Base-by-base conservation (phyloP, 495 filamentous ascomycete species). In the Articulospora tetracladia region DNA sequence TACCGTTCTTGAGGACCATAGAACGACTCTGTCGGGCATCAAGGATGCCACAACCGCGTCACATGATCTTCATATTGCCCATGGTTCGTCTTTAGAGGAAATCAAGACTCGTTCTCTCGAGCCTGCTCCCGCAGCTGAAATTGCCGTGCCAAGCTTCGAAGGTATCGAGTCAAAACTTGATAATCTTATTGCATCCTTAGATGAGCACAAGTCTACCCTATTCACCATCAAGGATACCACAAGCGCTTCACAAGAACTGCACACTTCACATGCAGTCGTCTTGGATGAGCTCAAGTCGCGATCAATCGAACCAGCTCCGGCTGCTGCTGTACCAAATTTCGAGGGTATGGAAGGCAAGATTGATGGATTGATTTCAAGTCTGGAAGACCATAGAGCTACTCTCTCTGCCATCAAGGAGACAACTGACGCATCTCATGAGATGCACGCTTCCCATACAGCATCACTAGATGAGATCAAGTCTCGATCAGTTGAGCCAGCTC, bases 391-490 rank as follows among this genome's bases (percentile, higher is more conserved):
- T 13, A 1, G 49, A n/a, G 23, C 13, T 3, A 34, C 36, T 1
- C 52, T 60, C 26, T 3, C 50, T 34, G 4, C 49, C 1, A 54
- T 60, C 27, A 60, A 36, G 24, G 58, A 60, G 17, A 27, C 49
- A 1, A 59, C 57, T 2, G 20, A 17, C 22, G 57, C 26, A 1
- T 52, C 49, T 2, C 26, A 57, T 34, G 58, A 61, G 3, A 30
- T 53, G 17, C 57, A 64, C 26, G 44, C 10, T 19, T 32, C 25
- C 20, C 51, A 50, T 27, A 50, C 47, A 3, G 26, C 34, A 17
- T 25, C 50, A 6, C 51, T 66, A 19, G 55, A 66, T 20, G 59
- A 62, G 41, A 61, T 65, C 34, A 65, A 61, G 19, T 48, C 58
- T 15, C 49, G 55, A 32, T 60, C 50, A n/a, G 50, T 54, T 11